phyloP scores from a whole-genome alignment of 345 rosid species.

The Aegle marmelos region DNA sequence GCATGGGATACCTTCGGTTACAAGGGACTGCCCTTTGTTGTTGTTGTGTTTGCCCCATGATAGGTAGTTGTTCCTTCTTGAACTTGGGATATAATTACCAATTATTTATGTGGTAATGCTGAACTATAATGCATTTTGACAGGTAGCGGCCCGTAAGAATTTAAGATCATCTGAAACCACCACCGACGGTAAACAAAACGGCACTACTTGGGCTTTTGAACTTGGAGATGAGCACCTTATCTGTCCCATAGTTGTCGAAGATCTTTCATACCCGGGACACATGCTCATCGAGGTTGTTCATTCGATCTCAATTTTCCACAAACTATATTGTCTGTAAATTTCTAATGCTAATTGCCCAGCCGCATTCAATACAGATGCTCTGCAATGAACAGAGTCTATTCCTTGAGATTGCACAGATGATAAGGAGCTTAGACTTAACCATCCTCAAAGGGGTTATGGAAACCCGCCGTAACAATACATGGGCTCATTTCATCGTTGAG shows the following conservation, averaged over 20 bases:
- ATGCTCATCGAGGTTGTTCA: constrained; percentile 53
- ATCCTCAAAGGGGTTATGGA: constrained; percentile 51
- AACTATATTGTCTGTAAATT: too few species aligned
- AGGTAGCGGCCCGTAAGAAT: constrained; percentile 28
- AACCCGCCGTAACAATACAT: constrained; percentile 30
- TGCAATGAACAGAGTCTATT: constrained; percentile 51
- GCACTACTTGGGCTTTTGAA: constrained; percentile 49
- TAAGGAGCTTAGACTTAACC: constrained; percentile 39
- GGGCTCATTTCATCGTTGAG: constrained; percentile 72
- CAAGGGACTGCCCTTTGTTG: background rate
- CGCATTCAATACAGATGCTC: constrained; percentile 43
- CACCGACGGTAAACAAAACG: constrained; percentile 17
- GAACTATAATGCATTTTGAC: background rate
- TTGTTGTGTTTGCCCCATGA: background rate
- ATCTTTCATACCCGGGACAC: constrained; percentile 51
- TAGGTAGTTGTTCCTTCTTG: background rate
- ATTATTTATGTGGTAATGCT: background rate
- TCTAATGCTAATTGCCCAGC: background rate
- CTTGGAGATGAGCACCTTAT: constrained; percentile 33
- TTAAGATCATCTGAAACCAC: constrained; percentile 28
- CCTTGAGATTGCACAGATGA: constrained; percentile 55
- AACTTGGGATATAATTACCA: background rate
- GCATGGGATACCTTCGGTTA: background rate
- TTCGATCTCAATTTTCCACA: background rate
- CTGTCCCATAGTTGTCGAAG: constrained; percentile 66